Conservation (phyloP, 805 yeast species). For the Deakozyma indianensis region DNA sequence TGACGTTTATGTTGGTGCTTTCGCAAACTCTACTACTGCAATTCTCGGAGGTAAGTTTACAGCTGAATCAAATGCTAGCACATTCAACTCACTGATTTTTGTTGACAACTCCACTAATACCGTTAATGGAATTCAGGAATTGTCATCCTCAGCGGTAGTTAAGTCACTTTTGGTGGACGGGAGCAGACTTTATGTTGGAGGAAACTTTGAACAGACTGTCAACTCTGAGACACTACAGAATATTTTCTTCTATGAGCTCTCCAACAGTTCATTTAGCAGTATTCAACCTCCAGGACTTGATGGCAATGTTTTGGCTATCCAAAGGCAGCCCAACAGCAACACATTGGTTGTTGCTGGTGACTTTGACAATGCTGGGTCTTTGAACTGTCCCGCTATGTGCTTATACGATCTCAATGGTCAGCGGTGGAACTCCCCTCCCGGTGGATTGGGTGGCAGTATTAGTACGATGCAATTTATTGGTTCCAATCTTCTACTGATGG, state of each 20-base stretch:
- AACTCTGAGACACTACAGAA: constrained; percentile 14
- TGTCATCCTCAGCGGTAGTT: constrained; percentile 10
- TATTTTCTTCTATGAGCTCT: constrained; percentile 38
- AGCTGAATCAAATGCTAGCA: constrained; percentile 17
- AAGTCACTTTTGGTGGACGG: constrained; percentile 13
- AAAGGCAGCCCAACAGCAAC: constrained; percentile 26
- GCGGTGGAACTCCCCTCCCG: constrained; percentile 36
- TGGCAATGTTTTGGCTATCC: constrained; percentile 26
- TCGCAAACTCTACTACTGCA: constrained; percentile 33
- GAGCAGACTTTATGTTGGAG: constrained; percentile 19
- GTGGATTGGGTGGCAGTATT: constrained; percentile 35
- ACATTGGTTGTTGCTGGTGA: constrained; percentile 59
- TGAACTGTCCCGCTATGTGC: constrained; percentile 51
- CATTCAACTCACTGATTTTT: constrained; percentile 18
- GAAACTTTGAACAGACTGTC: constrained; percentile 13
- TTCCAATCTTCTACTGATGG: constrained; percentile 25
- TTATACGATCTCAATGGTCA: constrained; percentile 39
- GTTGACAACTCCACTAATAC: constrained; percentile 14
- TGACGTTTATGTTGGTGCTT: constrained; percentile 23
- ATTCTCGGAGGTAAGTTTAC: constrained; percentile 48
- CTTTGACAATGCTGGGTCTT: constrained; percentile 43
- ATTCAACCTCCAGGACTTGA: constrained; percentile 34
- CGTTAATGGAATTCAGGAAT: constrained; percentile 11
- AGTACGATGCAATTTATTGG: constrained; percentile 37
- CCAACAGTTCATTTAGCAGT: constrained; percentile 25